Conservation (phyloP, 352 stramenopile genomes). For the Phytophthora europaea region DNA sequence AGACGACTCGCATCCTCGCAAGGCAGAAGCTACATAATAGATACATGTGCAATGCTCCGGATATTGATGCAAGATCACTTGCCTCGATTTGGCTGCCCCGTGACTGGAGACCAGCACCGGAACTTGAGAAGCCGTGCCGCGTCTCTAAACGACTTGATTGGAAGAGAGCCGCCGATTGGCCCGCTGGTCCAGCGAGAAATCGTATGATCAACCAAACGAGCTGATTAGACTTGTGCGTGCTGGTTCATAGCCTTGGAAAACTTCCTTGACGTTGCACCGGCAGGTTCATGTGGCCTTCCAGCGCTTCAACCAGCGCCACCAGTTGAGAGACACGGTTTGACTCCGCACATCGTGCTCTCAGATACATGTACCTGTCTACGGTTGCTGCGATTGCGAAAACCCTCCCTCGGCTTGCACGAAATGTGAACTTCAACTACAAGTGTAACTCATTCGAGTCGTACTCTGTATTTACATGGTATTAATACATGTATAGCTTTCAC, state of each 20-base stretch:
- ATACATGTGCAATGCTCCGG: constrained; percentile 11
- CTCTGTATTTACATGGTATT: too few species aligned
- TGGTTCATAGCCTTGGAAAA: neutral
- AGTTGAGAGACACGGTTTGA: constrained; percentile 1
- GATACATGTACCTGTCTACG: neutral
- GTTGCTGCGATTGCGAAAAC: neutral
- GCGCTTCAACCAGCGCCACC: constrained; percentile 3
- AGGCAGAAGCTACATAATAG: neutral
- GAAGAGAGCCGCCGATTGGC: constrained; percentile 7
- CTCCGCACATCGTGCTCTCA: neutral
- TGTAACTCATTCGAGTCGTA: too few species aligned
- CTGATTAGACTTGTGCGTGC: constrained; percentile 23
- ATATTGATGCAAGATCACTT: constrained; percentile 2
- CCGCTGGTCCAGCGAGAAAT: neutral
- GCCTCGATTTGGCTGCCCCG: constrained; percentile 2
- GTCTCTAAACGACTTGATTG: constrained; percentile 23
- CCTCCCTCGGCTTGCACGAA: neutral
- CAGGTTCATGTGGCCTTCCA: constrained; percentile 11
- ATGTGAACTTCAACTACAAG: neutral
- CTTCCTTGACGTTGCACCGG: neutral
- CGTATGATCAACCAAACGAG: constrained; percentile 29
- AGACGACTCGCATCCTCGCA: neutral
- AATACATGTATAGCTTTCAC: too few species aligned
- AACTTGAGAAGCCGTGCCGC: constrained; percentile 9
- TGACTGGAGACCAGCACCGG: constrained; percentile 21